These are phyloP conservation scores for Dioscorea dumetorum DNA, from an alignment of 106 monocot species.

Conservation along the genomic window DNA sequence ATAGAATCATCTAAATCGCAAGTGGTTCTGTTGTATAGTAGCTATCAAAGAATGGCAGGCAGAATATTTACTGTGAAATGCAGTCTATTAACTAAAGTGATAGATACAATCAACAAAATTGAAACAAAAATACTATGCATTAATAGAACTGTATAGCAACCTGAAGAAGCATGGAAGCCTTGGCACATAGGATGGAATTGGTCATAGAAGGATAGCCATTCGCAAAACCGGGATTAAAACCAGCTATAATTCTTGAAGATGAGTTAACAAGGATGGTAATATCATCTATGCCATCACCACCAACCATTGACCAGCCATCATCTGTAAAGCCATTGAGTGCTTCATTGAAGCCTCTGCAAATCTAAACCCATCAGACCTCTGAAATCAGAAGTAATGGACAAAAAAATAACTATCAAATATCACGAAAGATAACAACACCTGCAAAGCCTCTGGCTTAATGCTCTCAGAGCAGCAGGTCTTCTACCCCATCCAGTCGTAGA, in stretches of 20 bases:
- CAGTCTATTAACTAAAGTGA: no score
- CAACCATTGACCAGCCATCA: slow-evolving; percentile 59
- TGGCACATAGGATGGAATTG: slow-evolving; percentile 51
- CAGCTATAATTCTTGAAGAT: slow-evolving; percentile 32
- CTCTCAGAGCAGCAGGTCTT: slow-evolving; percentile 52
- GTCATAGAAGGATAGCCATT: slow-evolving; percentile 27
- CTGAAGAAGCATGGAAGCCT: slow-evolving; percentile 76
- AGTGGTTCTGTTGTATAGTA: no score
- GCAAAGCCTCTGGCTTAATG: slow-evolving; percentile 53
- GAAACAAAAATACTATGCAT: no score
- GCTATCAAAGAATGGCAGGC: no score
- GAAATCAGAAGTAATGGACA: neutral
- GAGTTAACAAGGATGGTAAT: slow-evolving; percentile 60
- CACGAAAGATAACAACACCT: slow-evolving; percentile 16
- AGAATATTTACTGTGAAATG: no score
- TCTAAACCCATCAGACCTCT: neutral
- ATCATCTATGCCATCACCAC: slow-evolving; percentile 52
- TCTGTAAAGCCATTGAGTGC: slow-evolving; percentile 63
- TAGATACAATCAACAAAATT: no score
- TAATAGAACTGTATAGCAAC: slow-evolving; percentile 9
- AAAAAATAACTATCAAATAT: neutral
- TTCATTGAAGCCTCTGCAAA: slow-evolving; percentile 63
- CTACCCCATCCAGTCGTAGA: slow-evolving; percentile 36
- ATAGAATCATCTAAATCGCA: no score
- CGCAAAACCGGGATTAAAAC: slow-evolving; percentile 39